Conservation (phyloP, 2,329 filamentous ascomycete genomes). For the Taxawa tesnikishii region DNA sequence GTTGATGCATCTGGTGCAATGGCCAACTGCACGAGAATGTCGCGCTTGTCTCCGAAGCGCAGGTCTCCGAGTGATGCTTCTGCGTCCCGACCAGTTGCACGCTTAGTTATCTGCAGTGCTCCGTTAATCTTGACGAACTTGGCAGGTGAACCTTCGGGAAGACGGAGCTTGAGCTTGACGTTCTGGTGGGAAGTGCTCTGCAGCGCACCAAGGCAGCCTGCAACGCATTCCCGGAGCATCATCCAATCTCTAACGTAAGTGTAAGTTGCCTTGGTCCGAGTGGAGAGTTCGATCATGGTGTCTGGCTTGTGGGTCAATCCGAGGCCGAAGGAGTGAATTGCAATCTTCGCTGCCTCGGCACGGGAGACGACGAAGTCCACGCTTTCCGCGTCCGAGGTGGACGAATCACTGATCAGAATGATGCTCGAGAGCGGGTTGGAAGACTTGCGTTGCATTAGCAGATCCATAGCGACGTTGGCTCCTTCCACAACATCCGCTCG, state of each 20-base stretch:
- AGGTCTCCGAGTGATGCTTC: slow-evolving; percentile 87
- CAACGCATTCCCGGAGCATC: slow-evolving; percentile 96
- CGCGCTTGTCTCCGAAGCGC: slow-evolving; percentile 87
- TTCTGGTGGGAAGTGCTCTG: slow-evolving; percentile 97
- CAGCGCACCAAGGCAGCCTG: slow-evolving; percentile 80
- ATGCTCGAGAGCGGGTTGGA: slow-evolving; percentile 93
- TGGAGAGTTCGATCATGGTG: slow-evolving; percentile 95
- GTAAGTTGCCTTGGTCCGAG: slow-evolving; percentile 89
- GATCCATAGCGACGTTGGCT: slow-evolving; percentile 94
- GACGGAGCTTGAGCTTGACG: slow-evolving; percentile 83
- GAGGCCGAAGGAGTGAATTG: slow-evolving; percentile 91
- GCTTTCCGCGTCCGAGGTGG: slow-evolving; percentile 84
- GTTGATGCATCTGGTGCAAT: slow-evolving; percentile 75
- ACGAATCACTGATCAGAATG: slow-evolving; percentile 92
- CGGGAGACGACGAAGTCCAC: slow-evolving; percentile 96
- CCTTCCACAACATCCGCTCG: slow-evolving; percentile 95
- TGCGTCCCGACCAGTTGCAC: slow-evolving; percentile 85
- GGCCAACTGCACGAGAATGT: slow-evolving; percentile 86
- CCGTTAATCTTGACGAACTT: slow-evolving; percentile 99
- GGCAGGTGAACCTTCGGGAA: slow-evolving; percentile 91
- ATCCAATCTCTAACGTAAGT: slow-evolving; percentile 99
- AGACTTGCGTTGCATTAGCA: slow-evolving; percentile 94
- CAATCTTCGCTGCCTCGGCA: slow-evolving; percentile 94
- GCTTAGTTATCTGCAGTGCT: slow-evolving; percentile 89
- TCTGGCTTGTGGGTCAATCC: slow-evolving; percentile 97